phyloP scores from a whole-genome alignment of 2,329 filamentous ascomycete genomes.

The Fusarium sp. region DNA sequence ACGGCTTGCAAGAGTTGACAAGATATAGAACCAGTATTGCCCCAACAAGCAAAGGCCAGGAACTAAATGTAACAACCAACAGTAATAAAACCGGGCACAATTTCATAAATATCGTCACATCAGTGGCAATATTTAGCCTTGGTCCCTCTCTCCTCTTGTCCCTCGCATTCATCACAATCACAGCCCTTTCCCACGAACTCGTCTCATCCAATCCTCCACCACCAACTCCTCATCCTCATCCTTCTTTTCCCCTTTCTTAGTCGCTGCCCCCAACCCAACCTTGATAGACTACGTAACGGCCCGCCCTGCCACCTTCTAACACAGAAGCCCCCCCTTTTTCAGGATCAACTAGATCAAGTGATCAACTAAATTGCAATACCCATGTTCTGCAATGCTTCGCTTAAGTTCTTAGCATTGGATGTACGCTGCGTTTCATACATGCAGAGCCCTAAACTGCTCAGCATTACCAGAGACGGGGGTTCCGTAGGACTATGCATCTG shows the following conservation, averaged over 20 bases:
- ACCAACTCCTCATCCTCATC: conserved; percentile 3
- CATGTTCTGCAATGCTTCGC: not conserved
- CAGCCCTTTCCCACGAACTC: conserved; percentile 15
- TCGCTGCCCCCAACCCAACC: conserved; percentile 12
- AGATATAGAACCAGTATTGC: not conserved
- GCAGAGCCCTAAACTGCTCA: not conserved
- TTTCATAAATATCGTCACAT: conserved; percentile 27
- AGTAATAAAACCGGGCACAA: conserved; percentile 31
- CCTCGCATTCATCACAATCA: conserved; percentile 12
- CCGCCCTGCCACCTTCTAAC: conserved; percentile 19
- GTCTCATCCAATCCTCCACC: conserved; percentile 34
- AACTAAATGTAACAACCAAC: conserved; percentile 15
- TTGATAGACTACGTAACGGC: conserved; percentile 14
- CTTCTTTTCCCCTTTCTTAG: conserved; percentile 16
- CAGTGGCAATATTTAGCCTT: conserved; percentile 41
- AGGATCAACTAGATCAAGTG: conserved; percentile 36
- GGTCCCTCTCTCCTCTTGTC: conserved; percentile 20
- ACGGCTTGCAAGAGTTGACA: not conserved
- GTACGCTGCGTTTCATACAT: not conserved
- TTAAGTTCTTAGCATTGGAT: too few species aligned
- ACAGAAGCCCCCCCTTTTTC: conserved; percentile 11
- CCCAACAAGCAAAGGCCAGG: not conserved
- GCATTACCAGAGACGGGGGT: not conserved
- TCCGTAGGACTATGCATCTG: not conserved
- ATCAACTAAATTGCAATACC: conserved; percentile 30